These are phyloP conservation scores for Cercospora sp. DNA, from an alignment of 2,329 filamentous ascomycete species.

Conservation along the genomic window DNA sequence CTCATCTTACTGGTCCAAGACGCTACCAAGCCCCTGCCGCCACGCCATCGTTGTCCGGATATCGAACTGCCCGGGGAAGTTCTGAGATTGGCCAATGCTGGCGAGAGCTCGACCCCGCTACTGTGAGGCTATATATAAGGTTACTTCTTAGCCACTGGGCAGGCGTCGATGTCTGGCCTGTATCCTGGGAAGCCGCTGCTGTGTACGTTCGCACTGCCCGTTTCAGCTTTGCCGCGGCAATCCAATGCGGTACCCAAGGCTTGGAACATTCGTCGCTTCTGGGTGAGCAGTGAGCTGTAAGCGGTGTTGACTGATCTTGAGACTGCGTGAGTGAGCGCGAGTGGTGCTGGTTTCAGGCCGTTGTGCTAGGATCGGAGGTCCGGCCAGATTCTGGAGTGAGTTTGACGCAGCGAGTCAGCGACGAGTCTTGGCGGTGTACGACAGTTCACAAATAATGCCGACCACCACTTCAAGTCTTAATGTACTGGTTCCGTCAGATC, in stretches of 20 bases:
- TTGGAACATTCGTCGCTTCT: neutral
- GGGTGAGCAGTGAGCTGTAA: neutral
- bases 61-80: neutral
- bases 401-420: neutral
- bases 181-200: neutral
- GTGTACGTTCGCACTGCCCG: slow-evolving; percentile 1
- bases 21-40: slow-evolving; percentile 1
- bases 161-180: neutral
- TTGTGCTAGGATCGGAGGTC: neutral
- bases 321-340: neutral
- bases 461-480: neutral
- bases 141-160: slow-evolving; percentile 4
- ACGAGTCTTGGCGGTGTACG: neutral
- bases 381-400: neutral
- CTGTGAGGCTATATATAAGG: slow-evolving; percentile 8
- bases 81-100: neutral
- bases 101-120: slow-evolving; percentile 1
- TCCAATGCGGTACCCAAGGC: neutral
- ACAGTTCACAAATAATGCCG: neutral
- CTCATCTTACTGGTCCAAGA: slow-evolving; percentile 3
- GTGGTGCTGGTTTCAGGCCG: neutral
- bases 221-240: slow-evolving; percentile 2
- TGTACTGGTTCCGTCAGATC: neutral
- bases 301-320: neutral
- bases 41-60: slow-evolving; percentile 1